Percentiles rank a stretch among this genome's conserved stretches.
These are phyloP conservation scores for Fusarium sublunatum DNA, from an alignment of 2,329 filamentous ascomycete genomes.

Conservation along the genomic window DNA sequence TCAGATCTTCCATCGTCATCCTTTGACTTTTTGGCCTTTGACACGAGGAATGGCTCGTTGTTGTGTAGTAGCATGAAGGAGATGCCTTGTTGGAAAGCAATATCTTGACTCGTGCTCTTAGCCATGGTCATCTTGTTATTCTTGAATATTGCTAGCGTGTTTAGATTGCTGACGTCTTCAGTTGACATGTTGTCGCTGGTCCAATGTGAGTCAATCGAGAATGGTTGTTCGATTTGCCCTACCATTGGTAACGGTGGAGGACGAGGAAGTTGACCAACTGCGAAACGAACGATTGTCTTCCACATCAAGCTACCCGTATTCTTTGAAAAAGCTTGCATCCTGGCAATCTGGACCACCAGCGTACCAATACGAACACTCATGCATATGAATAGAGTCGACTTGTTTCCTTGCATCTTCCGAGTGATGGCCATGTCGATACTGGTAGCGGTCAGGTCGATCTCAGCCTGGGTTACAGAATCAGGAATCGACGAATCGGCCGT, in stretches of 20 bases:
- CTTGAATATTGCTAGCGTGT: not conserved
- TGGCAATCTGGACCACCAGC: no score
- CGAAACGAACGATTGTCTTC: not conserved
- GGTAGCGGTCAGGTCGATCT: no score
- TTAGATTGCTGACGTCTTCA: not conserved
- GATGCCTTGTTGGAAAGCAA: not conserved
- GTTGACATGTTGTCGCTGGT: not conserved
- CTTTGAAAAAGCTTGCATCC: no score
- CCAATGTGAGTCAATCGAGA: not conserved
- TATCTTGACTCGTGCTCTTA: accelerated
- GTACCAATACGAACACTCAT: no score
- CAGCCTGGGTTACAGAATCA: no score
- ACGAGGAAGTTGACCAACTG: not conserved
- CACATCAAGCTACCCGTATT: no score
- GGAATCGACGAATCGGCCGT: no score
- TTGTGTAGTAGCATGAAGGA: not conserved
- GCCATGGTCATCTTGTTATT: not conserved
- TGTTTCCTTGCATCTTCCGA: no score
- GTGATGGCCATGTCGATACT: no score
- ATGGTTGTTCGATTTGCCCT: not conserved
- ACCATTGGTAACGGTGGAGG: not conserved
- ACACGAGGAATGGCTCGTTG: not conserved
- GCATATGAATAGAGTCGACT: no score
- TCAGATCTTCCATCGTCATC: not conserved
- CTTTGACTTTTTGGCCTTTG: not conserved